These are phyloP conservation scores for Spathaspora boniae DNA, from an alignment of 805 yeast genomes.

Conservation along the genomic window DNA sequence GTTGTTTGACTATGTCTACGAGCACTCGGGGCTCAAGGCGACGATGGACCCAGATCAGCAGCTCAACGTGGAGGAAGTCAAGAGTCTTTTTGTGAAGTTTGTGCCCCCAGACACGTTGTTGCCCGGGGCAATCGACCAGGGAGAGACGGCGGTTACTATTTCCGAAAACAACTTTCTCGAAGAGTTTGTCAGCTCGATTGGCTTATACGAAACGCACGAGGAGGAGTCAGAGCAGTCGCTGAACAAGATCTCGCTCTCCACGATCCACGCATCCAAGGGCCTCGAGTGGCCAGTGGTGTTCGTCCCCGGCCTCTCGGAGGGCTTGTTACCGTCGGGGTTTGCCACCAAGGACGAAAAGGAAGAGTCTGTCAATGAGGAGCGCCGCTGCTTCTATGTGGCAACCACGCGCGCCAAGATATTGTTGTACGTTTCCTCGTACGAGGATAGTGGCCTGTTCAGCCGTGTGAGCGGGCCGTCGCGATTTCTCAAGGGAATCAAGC, in stretches of 20 bases:
- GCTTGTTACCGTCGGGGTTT: constrained; percentile 58
- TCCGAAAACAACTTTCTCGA: constrained; percentile 18
- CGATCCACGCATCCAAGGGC: constrained; percentile 92
- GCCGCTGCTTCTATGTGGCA: constrained; percentile 85
- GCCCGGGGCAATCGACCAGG: constrained; percentile 13
- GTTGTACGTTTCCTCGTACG: constrained; percentile 42
- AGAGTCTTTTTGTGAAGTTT: constrained; percentile 32
- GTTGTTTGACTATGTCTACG: constrained; percentile 24
- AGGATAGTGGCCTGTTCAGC: constrained; percentile 10
- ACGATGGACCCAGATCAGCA: constrained; percentile 23
- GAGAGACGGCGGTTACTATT: constrained; percentile 8
- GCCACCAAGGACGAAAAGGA: constrained; percentile 33
- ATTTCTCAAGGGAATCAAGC: constrained; percentile 8
- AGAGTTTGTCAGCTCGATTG: constrained; percentile 31
- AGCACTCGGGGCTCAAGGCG: constrained; percentile 26
- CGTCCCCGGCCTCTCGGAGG: constrained; percentile 68
- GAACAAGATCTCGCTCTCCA: constrained; percentile 47
- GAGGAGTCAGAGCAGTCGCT: constrained; percentile 10
- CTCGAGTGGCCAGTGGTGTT: constrained; percentile 94
- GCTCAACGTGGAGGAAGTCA: constrained; percentile 40
- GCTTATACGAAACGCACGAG: constrained; percentile 28
- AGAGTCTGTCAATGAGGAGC: constrained; percentile 61
- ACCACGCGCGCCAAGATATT: constrained; percentile 73
- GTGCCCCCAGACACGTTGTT: constrained; percentile 26
- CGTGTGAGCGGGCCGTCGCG: too few species aligned